These are phyloP conservation scores for Lagenaria siceraria DNA, from an alignment of 306 rosid genomes.

Conservation along the genomic window DNA sequence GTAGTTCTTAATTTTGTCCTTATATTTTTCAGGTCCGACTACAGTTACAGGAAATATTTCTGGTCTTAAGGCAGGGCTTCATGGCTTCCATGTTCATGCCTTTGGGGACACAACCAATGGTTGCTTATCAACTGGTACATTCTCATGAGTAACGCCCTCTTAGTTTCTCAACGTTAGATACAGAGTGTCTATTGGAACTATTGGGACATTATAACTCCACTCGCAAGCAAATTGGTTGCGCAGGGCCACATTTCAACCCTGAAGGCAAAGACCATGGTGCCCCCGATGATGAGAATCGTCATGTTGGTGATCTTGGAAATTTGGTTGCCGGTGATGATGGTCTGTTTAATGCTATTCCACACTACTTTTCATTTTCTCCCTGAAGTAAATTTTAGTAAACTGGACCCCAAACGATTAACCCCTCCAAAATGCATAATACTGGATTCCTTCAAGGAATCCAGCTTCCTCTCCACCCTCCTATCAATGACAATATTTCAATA, in stretches of 20 bases:
- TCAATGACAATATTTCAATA: not conserved
- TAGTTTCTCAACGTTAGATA: not conserved
- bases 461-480: not conserved
- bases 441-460: not conserved
- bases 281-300: slow-evolving; percentile 70
- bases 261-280: slow-evolving; percentile 69
- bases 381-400: not conserved
- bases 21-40: slow-evolving; percentile 5
- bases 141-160: not conserved
- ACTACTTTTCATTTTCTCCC: not conserved
- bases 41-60: slow-evolving; percentile 39
- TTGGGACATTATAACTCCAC: not conserved
- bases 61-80: slow-evolving; percentile 81
- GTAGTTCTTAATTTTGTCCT: not conserved
- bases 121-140: slow-evolving; percentile 86
- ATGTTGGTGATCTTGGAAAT: slow-evolving; percentile 97
- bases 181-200: not conserved
- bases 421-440: not conserved
- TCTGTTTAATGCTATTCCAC: slow-evolving; percentile 10
- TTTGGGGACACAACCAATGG: slow-evolving; percentile 95
- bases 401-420: not conserved
- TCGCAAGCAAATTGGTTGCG: not conserved
- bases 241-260: slow-evolving; percentile 92
- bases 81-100: slow-evolving; percentile 91
- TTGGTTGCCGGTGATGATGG: slow-evolving; percentile 72